Evolutionary conservation across 2,329 filamentous ascomycete genomes (phyloP), one percentile per base, ranked within the genome.

Genomic region (Botrytis fabae): DNA sequence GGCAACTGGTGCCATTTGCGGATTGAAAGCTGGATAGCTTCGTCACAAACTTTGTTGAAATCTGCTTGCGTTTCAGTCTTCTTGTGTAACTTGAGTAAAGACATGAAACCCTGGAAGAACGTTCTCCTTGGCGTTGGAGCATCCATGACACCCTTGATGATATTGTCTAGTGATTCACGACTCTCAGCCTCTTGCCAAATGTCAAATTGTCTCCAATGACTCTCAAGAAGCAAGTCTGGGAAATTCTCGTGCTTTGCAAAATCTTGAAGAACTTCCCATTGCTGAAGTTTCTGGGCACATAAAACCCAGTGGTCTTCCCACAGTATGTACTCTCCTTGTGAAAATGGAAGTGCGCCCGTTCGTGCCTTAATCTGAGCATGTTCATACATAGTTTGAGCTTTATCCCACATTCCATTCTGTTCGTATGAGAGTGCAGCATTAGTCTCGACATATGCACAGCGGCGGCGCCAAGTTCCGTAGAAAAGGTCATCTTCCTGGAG

Each of bases 261-360:
- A 78, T 99, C 97, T 75, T 94, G 94, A 48, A 99, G 83, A 73
- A 99, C 95, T 79, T 99, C 96, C 96, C 96, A 99, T 81, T 99
- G 97, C 82, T 99, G 97, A 63, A 99, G 86, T 83, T 99, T 99
- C 83, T 98, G 94, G 0, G 95, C 96, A 81, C 96, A 99, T 68
- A 98, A 88, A 60, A 99, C 91, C 96, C 96, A 99, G 79, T 99
- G 97, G 80, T 99, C 96, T 83, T 99, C 96, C 96, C 96, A 99
- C 1, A 99, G 88, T 89, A 97, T 98, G 83, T 99, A 99, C 82
- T 99, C 96, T 46, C 92, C 94, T 78, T 97, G 93, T 1, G 95
- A 97, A 82, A 98, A 98, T 0, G 96, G 95, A 75, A 98, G 90
- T n/a, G 95, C 93, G 69, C 95, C 96, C 0, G 95, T 98, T 64